Evolutionary conservation across 139 green algal species (phyloP).

Genomic region (Coelastrella sp.): DNA sequence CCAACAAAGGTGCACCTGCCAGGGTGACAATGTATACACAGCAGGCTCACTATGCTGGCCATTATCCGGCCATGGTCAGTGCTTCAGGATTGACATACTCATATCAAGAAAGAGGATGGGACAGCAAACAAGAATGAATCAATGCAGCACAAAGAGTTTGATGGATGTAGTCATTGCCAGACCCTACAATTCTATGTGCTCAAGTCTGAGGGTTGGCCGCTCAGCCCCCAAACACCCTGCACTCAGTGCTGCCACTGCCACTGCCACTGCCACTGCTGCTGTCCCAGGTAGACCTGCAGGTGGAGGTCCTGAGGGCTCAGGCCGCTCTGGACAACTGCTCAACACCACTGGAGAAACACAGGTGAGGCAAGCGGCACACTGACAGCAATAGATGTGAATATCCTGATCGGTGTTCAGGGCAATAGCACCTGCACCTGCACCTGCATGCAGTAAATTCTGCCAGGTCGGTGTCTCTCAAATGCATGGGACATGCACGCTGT

Average conservation of each 20-base stretch:
- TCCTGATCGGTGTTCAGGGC: neutral
- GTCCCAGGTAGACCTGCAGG: slow-evolving; percentile 19
- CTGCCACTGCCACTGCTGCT: neutral
- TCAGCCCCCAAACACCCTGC: neutral
- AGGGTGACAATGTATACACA: neutral
- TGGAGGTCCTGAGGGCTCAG: slow-evolving; percentile 47
- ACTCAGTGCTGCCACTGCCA: neutral
- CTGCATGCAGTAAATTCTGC: neutral
- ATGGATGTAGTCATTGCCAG: too few relatives aligned
- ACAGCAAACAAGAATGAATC: too few relatives aligned
- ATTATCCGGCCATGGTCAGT: too few relatives aligned
- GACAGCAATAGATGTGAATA: neutral
- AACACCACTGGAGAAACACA: slow-evolving; percentile 26
- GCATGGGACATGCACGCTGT: too few relatives aligned
- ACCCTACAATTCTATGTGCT: too few relatives aligned
- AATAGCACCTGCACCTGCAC: neutral
- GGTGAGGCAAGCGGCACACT: neutral
- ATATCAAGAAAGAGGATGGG: too few relatives aligned
- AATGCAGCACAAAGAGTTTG: too few relatives aligned
- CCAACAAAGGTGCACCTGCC: too few relatives aligned
- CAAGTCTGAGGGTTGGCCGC: too few relatives aligned
- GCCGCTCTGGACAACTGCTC: slow-evolving; percentile 18
- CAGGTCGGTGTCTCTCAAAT: too few relatives aligned
- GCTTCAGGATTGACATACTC: too few relatives aligned
- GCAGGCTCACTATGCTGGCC: neutral